These are phyloP conservation scores for Mrakia blollopis DNA, from an alignment of 768 basidiomycete genomes.

Conservation along the genomic window DNA sequence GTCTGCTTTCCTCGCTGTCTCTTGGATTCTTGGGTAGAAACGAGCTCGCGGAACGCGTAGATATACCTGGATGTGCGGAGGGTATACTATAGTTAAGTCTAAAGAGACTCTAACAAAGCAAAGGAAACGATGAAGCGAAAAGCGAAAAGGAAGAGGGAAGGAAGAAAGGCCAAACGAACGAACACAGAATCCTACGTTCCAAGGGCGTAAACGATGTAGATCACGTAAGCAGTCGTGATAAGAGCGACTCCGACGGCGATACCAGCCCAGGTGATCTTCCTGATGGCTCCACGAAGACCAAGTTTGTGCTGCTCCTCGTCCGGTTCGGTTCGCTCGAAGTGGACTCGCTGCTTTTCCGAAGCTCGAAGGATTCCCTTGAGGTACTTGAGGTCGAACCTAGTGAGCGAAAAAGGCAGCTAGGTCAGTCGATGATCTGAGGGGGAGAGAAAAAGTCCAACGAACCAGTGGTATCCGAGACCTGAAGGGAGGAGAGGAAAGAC, in stretches of 20 bases:
- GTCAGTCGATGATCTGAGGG: neutral
- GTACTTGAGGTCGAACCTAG: slow-evolving; percentile 9
- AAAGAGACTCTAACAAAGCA: too few species aligned
- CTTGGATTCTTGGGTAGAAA: too few species aligned
- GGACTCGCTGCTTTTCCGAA: slow-evolving; percentile 9
- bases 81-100: too few species aligned
- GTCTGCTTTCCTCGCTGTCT: too few species aligned
- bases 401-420: too few species aligned
- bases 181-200: neutral
- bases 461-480: neutral
- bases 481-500: neutral
- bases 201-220: neutral
- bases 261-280: slow-evolving; percentile 4
- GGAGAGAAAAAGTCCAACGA: neutral
- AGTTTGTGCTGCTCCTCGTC: neutral
- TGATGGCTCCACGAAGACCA: slow-evolving; percentile 17
- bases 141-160: too few species aligned
- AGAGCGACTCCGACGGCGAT: neutral
- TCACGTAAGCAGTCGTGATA: slow-evolving; percentile 9
- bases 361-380: slow-evolving; percentile 15
- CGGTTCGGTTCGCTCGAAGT: slow-evolving; percentile 5
- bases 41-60: too few species aligned
- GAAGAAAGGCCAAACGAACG: too few species aligned
- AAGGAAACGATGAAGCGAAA: too few species aligned
- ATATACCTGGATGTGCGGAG: too few species aligned